Percentiles rank a stretch among this genome's conserved stretches.
Conservation (phyloP, 805 yeast genomes). For the Zygotorulaspora chibaensis region DNA sequence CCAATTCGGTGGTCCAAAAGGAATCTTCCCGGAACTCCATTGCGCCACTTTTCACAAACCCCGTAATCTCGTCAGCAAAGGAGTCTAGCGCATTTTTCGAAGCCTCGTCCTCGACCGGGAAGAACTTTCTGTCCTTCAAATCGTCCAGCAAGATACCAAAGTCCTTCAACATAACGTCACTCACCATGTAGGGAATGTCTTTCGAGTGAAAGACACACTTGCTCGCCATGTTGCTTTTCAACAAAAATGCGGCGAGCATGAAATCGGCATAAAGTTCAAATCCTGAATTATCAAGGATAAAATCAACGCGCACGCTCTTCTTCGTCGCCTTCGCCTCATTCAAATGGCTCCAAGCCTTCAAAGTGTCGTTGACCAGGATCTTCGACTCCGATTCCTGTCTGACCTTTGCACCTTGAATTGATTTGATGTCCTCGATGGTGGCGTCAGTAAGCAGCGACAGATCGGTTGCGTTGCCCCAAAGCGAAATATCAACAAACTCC, state of each 20-base stretch:
- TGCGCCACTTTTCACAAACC: constrained; percentile 44
- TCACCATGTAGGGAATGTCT: constrained; percentile 94
- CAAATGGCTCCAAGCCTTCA: constrained; percentile 54
- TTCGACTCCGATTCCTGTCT: constrained; percentile 77
- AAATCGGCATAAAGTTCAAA: constrained; percentile 91
- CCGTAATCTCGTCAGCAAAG: constrained; percentile 44
- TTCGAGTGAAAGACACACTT: constrained; percentile 81
- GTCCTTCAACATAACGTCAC: constrained; percentile 89
- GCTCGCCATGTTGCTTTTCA: constrained; percentile 64
- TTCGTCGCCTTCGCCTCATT: constrained; percentile 15
- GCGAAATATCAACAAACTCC: constrained; percentile 81
- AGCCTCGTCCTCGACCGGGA: constrained; percentile 34
- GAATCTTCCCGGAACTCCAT: constrained; percentile 53
- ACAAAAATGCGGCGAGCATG: constrained; percentile 55
- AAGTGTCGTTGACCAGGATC: constrained; percentile 72
- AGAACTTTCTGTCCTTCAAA: constrained; percentile 48
- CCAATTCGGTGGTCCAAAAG: constrained; percentile 82
- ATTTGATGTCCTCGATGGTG: constrained; percentile 82
- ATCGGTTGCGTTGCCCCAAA: constrained; percentile 99
- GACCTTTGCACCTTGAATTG: constrained; percentile 86
- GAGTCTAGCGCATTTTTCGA: constrained; percentile 42
- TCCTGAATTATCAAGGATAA: constrained; percentile 90
- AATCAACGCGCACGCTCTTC: constrained; percentile 55
- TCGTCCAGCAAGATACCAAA: constrained; percentile 55
- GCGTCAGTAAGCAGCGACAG: constrained; percentile 83